These are phyloP conservation scores for Glarea lozoyensis DNA, from an alignment of 495 filamentous ascomycete species.

Conservation along the genomic window DNA sequence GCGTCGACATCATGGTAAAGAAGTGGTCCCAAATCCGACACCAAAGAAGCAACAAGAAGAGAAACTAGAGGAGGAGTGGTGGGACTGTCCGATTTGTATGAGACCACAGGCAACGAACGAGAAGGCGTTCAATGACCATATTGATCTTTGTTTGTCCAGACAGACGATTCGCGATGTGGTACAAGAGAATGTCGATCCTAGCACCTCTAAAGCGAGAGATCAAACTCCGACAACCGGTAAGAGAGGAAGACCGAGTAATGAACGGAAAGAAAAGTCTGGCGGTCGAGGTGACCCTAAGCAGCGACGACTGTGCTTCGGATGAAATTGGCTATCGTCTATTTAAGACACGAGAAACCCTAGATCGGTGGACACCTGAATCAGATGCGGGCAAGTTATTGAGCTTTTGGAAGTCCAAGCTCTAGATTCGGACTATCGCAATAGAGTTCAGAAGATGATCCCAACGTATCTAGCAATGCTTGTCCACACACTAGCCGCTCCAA, in stretches of 20 bases:
- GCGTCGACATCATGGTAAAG: conserved; percentile 34
- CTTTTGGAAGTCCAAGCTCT: too few species aligned
- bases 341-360: too few species aligned
- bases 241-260: conserved; percentile 9
- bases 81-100: conserved; percentile 83
- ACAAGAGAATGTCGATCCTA: conserved; percentile 31
- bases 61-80: conserved; percentile 39
- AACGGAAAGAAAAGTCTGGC: conserved; percentile 1
- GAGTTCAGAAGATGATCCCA: too few species aligned
- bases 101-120: conserved; percentile 69
- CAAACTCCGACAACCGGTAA: conserved; percentile 12
- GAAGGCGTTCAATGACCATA: conserved; percentile 78
- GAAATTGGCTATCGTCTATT: not conserved
- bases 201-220: conserved; percentile 1
- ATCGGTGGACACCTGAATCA: too few species aligned
- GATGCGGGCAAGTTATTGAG: too few species aligned
- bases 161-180: conserved; percentile 78
- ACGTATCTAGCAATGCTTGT: too few species aligned
- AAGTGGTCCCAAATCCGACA: conserved; percentile 40
- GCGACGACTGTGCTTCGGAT: conserved; percentile 18
- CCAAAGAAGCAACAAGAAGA: conserved; percentile 26
- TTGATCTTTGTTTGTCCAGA: conserved; percentile 85
- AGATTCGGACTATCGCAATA: too few species aligned
- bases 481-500: too few species aligned
- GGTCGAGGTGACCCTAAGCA: conserved; percentile 16